These are phyloP conservation scores for Pythium rhizo-oryzae DNA, from an alignment of 352 stramenopile genomes.

Conservation along the genomic window DNA sequence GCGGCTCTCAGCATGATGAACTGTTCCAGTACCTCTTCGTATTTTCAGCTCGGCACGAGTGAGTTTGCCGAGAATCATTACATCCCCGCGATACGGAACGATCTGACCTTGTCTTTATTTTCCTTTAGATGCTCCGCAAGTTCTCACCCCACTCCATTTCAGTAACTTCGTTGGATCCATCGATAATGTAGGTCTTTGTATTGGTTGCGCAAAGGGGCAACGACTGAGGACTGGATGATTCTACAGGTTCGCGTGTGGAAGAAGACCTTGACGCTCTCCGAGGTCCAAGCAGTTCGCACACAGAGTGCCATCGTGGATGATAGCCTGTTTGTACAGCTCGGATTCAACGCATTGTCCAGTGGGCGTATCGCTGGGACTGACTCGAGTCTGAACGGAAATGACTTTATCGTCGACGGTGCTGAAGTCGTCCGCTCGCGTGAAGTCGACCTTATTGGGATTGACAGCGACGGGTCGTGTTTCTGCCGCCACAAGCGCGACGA, in stretches of 20 bases:
- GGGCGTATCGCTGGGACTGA: constrained; percentile 26
- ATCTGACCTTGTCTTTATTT: not conserved
- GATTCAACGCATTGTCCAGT: constrained; percentile 31
- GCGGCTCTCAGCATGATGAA: constrained; percentile 25
- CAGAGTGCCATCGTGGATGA: constrained; percentile 19
- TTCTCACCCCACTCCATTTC: not conserved
- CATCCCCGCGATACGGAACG: not conserved
- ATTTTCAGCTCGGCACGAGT: constrained; percentile 55
- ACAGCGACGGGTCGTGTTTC: constrained; percentile 36
- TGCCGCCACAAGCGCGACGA: constrained; percentile 34
- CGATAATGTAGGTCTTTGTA: constrained; percentile 41
- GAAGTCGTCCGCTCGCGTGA: constrained; percentile 11
- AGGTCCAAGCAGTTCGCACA: constrained; percentile 7
- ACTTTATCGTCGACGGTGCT: constrained; percentile 48
- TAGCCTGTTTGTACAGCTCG: constrained; percentile 37
- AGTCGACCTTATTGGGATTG: constrained; percentile 36
- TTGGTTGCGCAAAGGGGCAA: not conserved
- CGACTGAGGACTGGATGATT: constrained; percentile 3
- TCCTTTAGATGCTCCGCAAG: constrained; percentile 4
- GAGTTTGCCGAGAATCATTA: not conserved
- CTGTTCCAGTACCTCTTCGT: constrained; percentile 30
- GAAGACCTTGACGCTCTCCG: not conserved
- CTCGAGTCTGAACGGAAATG: constrained; percentile 33
- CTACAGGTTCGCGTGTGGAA: constrained; percentile 27
- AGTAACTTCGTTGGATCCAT: constrained; percentile 37